These are phyloP conservation scores for Magnusiomyces paraingens DNA, from an alignment of 1,139 yeast species.

Conservation along the genomic window DNA sequence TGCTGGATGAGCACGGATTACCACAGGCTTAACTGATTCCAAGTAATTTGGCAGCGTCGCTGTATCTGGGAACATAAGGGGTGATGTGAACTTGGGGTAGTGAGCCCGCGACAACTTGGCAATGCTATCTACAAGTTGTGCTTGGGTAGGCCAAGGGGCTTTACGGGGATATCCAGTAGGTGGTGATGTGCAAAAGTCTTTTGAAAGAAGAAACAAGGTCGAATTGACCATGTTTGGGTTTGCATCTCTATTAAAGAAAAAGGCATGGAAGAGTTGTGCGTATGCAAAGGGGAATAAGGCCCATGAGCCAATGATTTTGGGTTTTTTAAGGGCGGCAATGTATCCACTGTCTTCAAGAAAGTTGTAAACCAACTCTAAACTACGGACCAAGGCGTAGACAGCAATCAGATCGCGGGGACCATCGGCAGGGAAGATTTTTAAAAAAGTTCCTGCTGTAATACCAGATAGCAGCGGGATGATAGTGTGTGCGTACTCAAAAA, in stretches of 20 bases:
- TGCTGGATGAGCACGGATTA: slow-evolving; percentile 36
- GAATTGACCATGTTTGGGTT: slow-evolving; percentile 31
- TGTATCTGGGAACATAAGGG: slow-evolving; percentile 29
- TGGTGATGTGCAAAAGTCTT: slow-evolving; percentile 29
- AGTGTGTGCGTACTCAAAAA: slow-evolving; percentile 17
- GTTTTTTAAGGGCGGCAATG: slow-evolving; percentile 28
- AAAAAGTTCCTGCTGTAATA: slow-evolving; percentile 28
- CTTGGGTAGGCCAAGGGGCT: slow-evolving; percentile 32
- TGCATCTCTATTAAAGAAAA: slow-evolving; percentile 33
- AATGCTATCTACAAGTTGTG: slow-evolving; percentile 30
- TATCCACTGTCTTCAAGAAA: slow-evolving; percentile 33
- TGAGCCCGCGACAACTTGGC: slow-evolving; percentile 29
- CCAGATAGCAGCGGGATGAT: slow-evolving; percentile 28
- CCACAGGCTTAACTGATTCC: slow-evolving; percentile 28
- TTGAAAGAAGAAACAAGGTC: slow-evolving; percentile 28
- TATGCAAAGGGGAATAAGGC: slow-evolving; percentile 37
- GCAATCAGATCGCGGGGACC: slow-evolving; percentile 29
- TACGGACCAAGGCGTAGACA: slow-evolving; percentile 32
- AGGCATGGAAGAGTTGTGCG: slow-evolving; percentile 36
- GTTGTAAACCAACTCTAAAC: slow-evolving; percentile 34
- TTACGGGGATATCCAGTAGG: slow-evolving; percentile 29
- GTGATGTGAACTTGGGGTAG: slow-evolving; percentile 36
- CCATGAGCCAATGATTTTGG: slow-evolving; percentile 37
- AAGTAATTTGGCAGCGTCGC: slow-evolving; percentile 26
- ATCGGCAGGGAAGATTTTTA: slow-evolving; percentile 25